Percentiles rank a stretch among this genome's conserved stretches.
Evolutionary conservation across 2,329 filamentous ascomycete genomes (phyloP).

Genomic region (Periconia sp.): DNA sequence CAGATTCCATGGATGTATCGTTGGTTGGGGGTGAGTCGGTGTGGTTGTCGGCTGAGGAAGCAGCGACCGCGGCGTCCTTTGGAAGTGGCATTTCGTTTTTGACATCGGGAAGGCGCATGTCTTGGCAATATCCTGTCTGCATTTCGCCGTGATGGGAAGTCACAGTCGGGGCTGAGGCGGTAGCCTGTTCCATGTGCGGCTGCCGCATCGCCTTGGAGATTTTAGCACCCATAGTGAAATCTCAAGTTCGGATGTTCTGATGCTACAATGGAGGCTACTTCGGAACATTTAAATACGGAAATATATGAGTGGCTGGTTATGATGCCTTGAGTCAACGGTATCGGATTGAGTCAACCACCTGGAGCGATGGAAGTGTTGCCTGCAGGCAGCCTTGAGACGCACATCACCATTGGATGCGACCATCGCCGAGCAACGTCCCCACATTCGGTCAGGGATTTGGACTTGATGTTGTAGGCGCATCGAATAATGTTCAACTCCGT

Average conservation of each 20-base stretch:
- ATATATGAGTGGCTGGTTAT: not conserved
- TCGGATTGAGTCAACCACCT: conserved; percentile 25
- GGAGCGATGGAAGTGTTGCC: conserved; percentile 25
- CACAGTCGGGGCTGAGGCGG: conserved; percentile 16
- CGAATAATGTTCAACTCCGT: not conserved
- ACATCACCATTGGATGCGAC: conserved; percentile 23
- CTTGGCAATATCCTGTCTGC: conserved; percentile 16
- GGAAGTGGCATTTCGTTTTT: conserved; percentile 1
- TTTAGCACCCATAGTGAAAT: conserved; percentile 34
- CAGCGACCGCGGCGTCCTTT: not conserved
- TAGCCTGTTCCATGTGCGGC: conserved; percentile 20
- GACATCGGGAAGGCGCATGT: not conserved
- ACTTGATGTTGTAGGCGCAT: not conserved
- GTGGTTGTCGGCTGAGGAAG: conserved; percentile 4
- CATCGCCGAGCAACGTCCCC: conserved; percentile 3
- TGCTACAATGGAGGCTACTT: too few species aligned
- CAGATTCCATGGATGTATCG: conserved; percentile 7
- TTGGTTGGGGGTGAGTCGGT: not conserved
- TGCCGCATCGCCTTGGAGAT: conserved; percentile 28
- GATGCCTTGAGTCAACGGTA: conserved; percentile 23
- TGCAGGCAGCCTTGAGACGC: conserved; percentile 32
- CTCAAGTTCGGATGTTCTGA: too few species aligned
- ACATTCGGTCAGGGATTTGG: not conserved
- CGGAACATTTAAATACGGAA: conserved; percentile 6
- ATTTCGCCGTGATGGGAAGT: conserved; percentile 17